Percentiles rank a stretch among this genome's conserved stretches.
phyloP scores from a whole-genome alignment of 371 early-diverging fungal genomes.

The Aphelidium insulamus region DNA sequence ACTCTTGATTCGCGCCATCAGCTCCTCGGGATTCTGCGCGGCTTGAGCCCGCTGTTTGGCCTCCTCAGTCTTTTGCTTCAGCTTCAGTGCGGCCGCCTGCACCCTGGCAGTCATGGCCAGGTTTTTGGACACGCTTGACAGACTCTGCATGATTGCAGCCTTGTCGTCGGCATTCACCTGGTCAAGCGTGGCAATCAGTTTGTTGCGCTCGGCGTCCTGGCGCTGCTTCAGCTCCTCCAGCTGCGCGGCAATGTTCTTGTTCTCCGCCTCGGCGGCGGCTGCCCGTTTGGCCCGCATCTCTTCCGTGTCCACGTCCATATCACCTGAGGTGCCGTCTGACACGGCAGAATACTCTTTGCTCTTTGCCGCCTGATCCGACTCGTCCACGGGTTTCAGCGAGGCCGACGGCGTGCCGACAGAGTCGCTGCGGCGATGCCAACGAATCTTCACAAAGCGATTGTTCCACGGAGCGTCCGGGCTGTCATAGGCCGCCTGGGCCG shows the following conservation, averaged over 20 bases:
- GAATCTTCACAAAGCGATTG: constrained; percentile 72
- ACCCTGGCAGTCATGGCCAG: constrained; percentile 13
- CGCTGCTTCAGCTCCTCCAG: constrained; percentile 28
- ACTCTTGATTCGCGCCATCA: too few species aligned
- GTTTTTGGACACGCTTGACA: constrained; percentile 15
- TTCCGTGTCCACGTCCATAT: constrained; percentile 17
- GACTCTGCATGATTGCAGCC: constrained; percentile 18
- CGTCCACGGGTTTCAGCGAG: constrained; percentile 7
- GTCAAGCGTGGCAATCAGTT: constrained; percentile 27
- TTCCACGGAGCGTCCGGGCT: constrained; percentile 64
- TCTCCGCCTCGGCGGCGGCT: constrained; percentile 9
- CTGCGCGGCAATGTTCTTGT: constrained; percentile 25
- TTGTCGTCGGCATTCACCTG: constrained; percentile 23
- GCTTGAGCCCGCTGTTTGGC: too few species aligned
- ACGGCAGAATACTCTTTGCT: constrained; percentile 1
- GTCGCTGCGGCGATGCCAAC: constrained; percentile 19
- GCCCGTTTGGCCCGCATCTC: constrained; percentile 15
- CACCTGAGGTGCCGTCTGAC: constrained; percentile 17
- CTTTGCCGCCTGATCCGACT: constrained; percentile 5
- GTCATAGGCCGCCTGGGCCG: constrained; percentile 45
- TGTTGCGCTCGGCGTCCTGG: constrained; percentile 33
- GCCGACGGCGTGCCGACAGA: constrained; percentile 4
- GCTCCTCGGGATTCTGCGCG: too few species aligned
- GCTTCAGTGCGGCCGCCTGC: too few species aligned
- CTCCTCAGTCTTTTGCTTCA: too few species aligned